phyloP scores from a whole-genome alignment of 805 yeast species.

The Lachancea waltii region DNA sequence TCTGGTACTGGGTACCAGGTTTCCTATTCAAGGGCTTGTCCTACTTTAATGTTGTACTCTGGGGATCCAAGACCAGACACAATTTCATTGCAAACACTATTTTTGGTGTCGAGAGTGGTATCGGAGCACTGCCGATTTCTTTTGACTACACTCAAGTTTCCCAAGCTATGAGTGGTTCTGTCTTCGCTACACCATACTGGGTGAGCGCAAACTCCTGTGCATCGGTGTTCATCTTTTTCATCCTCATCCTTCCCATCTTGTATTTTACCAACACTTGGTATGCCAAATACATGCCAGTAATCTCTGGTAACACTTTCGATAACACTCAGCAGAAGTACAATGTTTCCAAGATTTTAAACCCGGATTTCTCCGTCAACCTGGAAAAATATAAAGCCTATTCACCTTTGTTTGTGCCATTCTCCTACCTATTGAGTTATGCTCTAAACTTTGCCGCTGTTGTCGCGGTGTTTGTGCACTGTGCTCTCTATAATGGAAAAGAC shows the following conservation, averaged over 20 bases:
- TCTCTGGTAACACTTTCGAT: conserved; percentile 44
- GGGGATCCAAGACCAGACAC: conserved; percentile 34
- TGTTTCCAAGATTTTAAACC: conserved; percentile 41
- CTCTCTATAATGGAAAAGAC: conserved; percentile 50
- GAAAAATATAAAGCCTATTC: conserved; percentile 47
- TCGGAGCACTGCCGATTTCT: conserved; percentile 49
- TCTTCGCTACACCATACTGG: conserved; percentile 49
- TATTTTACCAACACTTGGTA: conserved; percentile 52
- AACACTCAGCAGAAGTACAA: conserved; percentile 41
- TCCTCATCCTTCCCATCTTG: conserved; percentile 44
- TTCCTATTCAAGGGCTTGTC: conserved; percentile 55
- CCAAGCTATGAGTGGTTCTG: conserved; percentile 45
- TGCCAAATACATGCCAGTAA: conserved; percentile 54
- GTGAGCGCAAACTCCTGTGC: conserved; percentile 37
- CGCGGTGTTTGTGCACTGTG: conserved; percentile 53
- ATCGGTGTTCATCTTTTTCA: conserved; percentile 44
- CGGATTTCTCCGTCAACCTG: conserved; percentile 37
- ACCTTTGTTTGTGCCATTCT: conserved; percentile 52
- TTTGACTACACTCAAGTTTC: conserved; percentile 56
- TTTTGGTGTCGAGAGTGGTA: conserved; percentile 53
- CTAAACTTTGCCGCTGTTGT: conserved; percentile 56
- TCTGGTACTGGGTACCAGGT: conserved; percentile 65
- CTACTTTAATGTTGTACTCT: conserved; percentile 44
- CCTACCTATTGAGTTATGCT: conserved; percentile 51
- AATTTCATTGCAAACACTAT: conserved; percentile 55